phyloP scores from a whole-genome alignment of 2,329 filamentous ascomycete genomes.

The Phialocephala sp. region DNA sequence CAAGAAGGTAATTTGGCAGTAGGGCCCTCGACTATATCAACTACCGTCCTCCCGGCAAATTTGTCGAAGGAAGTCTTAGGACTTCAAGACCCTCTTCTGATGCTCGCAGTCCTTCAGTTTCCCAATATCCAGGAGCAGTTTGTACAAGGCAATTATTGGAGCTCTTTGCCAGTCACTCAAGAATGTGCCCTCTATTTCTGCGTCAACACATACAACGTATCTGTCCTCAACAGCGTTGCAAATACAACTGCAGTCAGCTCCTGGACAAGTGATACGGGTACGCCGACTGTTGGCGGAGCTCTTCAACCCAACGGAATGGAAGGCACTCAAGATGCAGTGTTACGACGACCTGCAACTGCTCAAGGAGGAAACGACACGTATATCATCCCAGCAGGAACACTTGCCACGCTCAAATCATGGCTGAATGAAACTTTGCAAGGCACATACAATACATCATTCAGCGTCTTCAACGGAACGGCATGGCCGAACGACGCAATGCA shows the following conservation, averaged over 20 bases:
- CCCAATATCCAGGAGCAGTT: slow-evolving; percentile 5
- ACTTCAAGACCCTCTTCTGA: slow-evolving; percentile 13
- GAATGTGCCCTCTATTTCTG: slow-evolving; percentile 21
- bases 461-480: slow-evolving; percentile 5
- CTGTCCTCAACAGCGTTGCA: slow-evolving; percentile 10
- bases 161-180: slow-evolving; percentile 10
- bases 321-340: slow-evolving; percentile 14
- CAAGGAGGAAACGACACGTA: slow-evolving; percentile 14
- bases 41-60: background rate
- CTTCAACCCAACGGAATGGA: slow-evolving; percentile 11
- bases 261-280: slow-evolving; percentile 19
- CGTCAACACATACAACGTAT: slow-evolving; percentile 20
- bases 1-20: slow-evolving; percentile 2
- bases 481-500: slow-evolving; percentile 19
- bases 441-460: slow-evolving; percentile 20
- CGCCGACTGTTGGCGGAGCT: slow-evolving; percentile 18
- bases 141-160: slow-evolving; percentile 12
- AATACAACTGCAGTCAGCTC: slow-evolving; percentile 9
- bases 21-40: slow-evolving; percentile 9
- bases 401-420: slow-evolving; percentile 20
- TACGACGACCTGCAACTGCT: slow-evolving; percentile 2
- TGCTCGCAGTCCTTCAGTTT: slow-evolving; percentile 13
- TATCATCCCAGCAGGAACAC: slow-evolving; percentile 11
- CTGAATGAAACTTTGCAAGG: slow-evolving; percentile 15
- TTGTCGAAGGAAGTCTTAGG: slow-evolving; percentile 2